These are phyloP conservation scores for Zelonia costaricensis DNA, from an alignment of 208 protist species.

Conservation along the genomic window DNA sequence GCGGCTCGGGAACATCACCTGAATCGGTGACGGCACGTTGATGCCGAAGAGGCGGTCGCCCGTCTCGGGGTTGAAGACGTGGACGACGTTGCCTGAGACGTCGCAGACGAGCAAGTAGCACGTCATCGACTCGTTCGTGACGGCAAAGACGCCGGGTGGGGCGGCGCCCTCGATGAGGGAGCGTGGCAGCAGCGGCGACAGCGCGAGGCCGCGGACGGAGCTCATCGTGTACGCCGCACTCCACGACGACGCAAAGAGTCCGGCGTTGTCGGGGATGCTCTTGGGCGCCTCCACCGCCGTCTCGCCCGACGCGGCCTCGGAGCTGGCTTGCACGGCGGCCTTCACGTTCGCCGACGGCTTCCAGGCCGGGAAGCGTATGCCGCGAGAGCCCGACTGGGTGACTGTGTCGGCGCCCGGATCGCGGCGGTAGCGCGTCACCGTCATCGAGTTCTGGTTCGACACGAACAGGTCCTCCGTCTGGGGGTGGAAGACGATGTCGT, in stretches of 20 bases:
- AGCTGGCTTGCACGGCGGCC: conserved; percentile 23
- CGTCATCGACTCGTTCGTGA: conserved; percentile 42
- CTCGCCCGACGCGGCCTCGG: conserved; percentile 1
- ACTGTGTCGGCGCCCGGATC: conserved; percentile 11
- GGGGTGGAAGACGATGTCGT: conserved; percentile 83
- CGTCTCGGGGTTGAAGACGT: conserved; percentile 75
- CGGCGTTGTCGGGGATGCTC: conserved; percentile 41
- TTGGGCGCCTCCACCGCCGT: conserved; percentile 9
- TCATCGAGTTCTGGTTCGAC: conserved; percentile 87
- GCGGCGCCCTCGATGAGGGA: conserved; percentile 64
- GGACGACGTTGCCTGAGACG: conserved; percentile 56
- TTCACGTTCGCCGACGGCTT: conserved; percentile 49
- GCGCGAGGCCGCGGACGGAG: conserved; percentile 77
- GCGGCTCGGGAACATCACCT: conserved; percentile 76
- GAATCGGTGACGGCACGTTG: conserved; percentile 76
- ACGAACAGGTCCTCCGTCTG: conserved; percentile 71
- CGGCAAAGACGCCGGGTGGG: conserved; percentile 48
- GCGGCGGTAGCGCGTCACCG: conserved; percentile 68
- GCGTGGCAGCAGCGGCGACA: conserved; percentile 77
- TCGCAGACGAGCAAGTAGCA: conserved; percentile 87
- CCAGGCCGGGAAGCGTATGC: conserved; percentile 27
- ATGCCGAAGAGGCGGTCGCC: conserved; percentile 76
- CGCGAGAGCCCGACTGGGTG: background rate
- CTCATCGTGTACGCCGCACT: conserved; percentile 64
- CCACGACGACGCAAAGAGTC: conserved; percentile 83